Evolutionary conservation across 768 basidiomycete species (phyloP).

Genomic region (Hygrophorus pudorinus): DNA sequence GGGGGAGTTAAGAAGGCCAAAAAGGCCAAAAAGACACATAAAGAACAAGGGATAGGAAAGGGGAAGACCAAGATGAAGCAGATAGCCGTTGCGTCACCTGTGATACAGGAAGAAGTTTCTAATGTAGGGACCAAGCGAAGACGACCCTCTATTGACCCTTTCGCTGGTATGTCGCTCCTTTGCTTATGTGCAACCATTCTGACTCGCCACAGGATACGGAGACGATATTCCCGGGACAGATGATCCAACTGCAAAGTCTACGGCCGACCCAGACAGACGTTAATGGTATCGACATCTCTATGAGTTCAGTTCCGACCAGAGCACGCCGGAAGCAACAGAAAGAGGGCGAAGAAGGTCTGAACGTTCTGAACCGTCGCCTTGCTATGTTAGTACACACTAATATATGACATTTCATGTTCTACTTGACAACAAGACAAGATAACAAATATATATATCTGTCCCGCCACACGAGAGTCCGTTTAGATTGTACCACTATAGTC

Average conservation of each 20-base stretch:
- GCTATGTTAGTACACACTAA: background rate
- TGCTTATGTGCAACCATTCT: background rate
- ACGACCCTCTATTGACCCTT: slow-evolving; percentile 51
- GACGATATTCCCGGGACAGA: background rate
- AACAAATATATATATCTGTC: too few species aligned
- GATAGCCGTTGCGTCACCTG: slow-evolving; percentile 4
- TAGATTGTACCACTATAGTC: background rate
- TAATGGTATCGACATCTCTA: too few species aligned
- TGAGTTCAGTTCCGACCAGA: too few species aligned
- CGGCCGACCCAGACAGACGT: too few species aligned
- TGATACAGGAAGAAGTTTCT: background rate
- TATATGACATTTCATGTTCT: too few species aligned
- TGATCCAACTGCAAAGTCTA: too few species aligned
- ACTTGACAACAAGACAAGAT: too few species aligned
- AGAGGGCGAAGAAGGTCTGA: too few species aligned
- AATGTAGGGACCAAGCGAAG: slow-evolving; percentile 30
- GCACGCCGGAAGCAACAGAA: too few species aligned
- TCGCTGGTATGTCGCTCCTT: slow-evolving; percentile 38
- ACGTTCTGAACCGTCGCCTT: too few species aligned
- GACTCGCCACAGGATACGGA: slow-evolving; percentile 1
- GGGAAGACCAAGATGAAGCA: slow-evolving; percentile 24
- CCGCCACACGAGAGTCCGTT: too few species aligned
- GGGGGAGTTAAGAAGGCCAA: slow-evolving; percentile 1
- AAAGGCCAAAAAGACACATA: background rate
- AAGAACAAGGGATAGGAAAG: slow-evolving; percentile 21